A percentile compares a stretch with the other conserved stretches of the same genome.
phyloP scores from a whole-genome alignment of 169 alveolate species.

The Eimeria falciformis region DNA sequence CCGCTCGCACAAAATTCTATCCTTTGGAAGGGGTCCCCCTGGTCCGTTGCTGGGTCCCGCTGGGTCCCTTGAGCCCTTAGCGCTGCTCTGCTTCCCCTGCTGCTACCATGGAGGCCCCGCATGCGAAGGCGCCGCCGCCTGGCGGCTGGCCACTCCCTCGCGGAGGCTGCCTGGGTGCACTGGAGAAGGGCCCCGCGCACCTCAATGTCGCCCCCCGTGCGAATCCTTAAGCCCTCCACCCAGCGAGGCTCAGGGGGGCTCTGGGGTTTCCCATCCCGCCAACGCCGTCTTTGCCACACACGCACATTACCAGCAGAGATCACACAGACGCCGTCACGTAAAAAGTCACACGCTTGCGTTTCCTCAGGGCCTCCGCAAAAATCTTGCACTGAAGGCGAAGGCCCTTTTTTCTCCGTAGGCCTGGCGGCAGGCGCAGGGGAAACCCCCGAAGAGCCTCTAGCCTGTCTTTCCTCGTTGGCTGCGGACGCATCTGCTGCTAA shows the following conservation, averaged over 20 bases:
- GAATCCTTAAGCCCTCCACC: constrained; percentile 29
- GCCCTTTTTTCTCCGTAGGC: neutral
- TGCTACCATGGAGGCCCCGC: neutral
- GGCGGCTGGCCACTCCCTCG: neutral
- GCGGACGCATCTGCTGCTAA: too few relatives aligned
- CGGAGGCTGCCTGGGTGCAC: neutral
- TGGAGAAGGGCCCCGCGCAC: constrained; percentile 18
- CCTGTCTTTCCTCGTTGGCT: neutral
- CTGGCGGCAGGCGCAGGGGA: neutral
- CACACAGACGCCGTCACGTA: constrained; percentile 42
- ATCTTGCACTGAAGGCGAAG: constrained; percentile 14
- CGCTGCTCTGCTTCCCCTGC: neutral
- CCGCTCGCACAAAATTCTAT: constrained; percentile 51
- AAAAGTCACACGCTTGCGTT: constrained; percentile 28
- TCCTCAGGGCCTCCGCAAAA: constrained; percentile 33
- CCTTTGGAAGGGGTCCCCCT: constrained; percentile 12
- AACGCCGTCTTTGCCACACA: constrained; percentile 7
- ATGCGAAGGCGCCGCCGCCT: neutral
- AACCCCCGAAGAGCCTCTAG: too few relatives aligned
- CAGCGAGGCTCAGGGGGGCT: constrained; percentile 42
- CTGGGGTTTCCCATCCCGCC: constrained; percentile 21
- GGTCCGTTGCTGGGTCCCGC: too few relatives aligned
- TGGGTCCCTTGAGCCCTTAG: neutral
- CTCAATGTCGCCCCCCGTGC: constrained; percentile 37
- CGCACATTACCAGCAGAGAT: constrained; percentile 25